Evolutionary conservation across 768 basidiomycete genomes (phyloP), one percentile per base, ranked within the genome.

Genomic region (Baorangia bicolor): DNA sequence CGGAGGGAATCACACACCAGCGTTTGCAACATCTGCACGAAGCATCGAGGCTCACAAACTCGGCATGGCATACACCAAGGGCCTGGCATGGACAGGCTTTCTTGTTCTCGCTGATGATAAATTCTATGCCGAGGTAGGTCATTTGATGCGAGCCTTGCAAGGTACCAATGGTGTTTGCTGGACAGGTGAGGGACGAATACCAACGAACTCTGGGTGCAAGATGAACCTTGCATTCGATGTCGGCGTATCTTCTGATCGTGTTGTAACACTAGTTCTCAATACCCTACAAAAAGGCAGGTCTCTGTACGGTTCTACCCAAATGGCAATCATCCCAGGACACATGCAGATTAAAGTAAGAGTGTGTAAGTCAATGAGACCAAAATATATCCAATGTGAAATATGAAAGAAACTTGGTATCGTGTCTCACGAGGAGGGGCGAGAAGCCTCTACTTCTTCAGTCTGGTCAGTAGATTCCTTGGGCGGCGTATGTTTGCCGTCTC

Each of bases 1-100:
- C 48, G 88, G 88, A 39, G 85, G 84, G n/a, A 92, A 92, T 63
- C 90, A 92, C 62, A 90, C 90, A 2, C 75, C 82, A 11, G 81
- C 75, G 5, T 92, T 91, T 67, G 74, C 86, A 21, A 70, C 73
- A 49, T 77, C 90, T 25, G 85, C 88, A 27, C 74, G 76, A 28
- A 83, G 79, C 40, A 64, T 72, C 38, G 81, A 82, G 57, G 90
- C 90, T 14, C 90, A 91, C 63, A 75, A 75, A 42, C 76, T 77
- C 21, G 82, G 82, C 30, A 78, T 92, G 67, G 64, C 69, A 9
- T 72, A 83, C 28, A 76, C 81, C 31, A 87, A 86, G 61, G 84
- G 78, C 21, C 69, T 91, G 34, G 87, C 89, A 4, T 72, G 79
- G 53, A 83, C 81, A 4, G 86, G 81, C 2, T 78, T 87, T 57